Conservation (phyloP, 2,329 filamentous ascomycete species). For the Epichloe scottii region DNA sequence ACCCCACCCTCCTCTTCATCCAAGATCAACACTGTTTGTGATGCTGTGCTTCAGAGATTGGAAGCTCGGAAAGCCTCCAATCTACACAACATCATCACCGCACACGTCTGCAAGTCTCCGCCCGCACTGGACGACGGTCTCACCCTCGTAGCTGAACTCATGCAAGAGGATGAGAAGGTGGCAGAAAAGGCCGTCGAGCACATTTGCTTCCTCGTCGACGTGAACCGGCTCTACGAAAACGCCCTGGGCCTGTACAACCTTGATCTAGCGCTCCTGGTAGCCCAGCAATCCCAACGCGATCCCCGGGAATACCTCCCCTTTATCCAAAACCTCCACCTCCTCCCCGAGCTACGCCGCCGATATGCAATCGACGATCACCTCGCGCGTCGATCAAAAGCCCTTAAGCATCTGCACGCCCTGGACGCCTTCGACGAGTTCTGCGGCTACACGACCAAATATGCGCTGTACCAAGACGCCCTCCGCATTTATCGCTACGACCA, state of each 20-base stretch:
- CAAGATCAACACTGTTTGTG: constrained; percentile 83
- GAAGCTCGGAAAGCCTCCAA: constrained; percentile 46
- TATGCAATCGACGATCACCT: constrained; percentile 88
- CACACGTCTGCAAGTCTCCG: constrained; percentile 85
- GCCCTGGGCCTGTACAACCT: constrained; percentile 86
- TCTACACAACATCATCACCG: constrained; percentile 87
- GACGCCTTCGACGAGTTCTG: constrained; percentile 67
- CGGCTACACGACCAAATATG: constrained; percentile 65
- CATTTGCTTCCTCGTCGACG: constrained; percentile 92
- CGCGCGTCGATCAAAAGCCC: constrained; percentile 61
- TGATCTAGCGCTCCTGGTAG: constrained; percentile 77
- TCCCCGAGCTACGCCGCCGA: constrained; percentile 56
- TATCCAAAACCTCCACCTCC: constrained; percentile 70
- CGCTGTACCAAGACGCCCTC: constrained; percentile 66
- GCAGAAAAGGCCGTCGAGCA: constrained; percentile 88
- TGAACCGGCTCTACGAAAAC: constrained; percentile 82
- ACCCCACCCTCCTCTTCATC: constrained; percentile 5
- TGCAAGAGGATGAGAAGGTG: constrained; percentile 53
- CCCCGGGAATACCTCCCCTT: constrained; percentile 93
- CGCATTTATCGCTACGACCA: constrained; percentile 74
- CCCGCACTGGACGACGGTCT: constrained; percentile 83
- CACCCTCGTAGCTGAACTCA: constrained; percentile 61
- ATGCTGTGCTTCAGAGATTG: constrained; percentile 64
- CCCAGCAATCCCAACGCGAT: constrained; percentile 92
- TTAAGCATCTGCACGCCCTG: constrained; percentile 61